Evolutionary conservation across 352 stramenopile genomes (phyloP), one percentile per base, ranked within the genome.

Genomic region (Phytophthora meadii): DNA sequence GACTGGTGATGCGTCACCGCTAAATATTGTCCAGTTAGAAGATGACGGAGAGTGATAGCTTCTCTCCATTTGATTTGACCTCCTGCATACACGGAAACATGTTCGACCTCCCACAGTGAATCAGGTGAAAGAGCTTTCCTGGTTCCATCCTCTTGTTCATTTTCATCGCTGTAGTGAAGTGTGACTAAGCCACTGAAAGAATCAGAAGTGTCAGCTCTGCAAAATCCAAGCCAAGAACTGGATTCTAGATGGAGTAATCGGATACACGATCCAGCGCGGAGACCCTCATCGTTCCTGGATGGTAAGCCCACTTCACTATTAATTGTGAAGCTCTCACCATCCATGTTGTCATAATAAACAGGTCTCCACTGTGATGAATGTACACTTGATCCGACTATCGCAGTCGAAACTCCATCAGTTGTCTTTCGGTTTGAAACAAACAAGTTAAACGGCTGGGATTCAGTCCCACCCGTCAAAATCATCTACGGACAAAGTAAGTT

Each of bases 231-330:
- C 80, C 82, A 89, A 9, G 78, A 90, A 27, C 72, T 87, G 4
- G 79, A 84, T 59, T 90, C 84, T 25, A 92, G 52, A 69, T 92
- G 84, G 19, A 86, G 72, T 19, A 92, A 59, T 22, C 84, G 81
- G 19, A 92, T 65, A 25, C 84, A 92, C 4, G 59, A 70, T 3
- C 84, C 84, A 30, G 76, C 80, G 40, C 79, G 76, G 40, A 93
- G 68, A 8, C 71, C 70, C 4, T 46, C 51, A 37, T 72, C 61
- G 22, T 53, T 54, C 12, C 5, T 55, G 5, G 37, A 46, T 9
- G 57, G 19, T 40, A 59, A 45, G 5, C 17, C 15, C 3, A 56
- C 28, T 24, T 72, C 41, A 17, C 40, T 15, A 55, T 6, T 51
- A 4, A 40, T 25, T 22, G 41, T 25, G 37, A 68, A 44, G 14